phyloP scores from a whole-genome alignment of 441 rosid species.

The Raphanus hybrid region DNA sequence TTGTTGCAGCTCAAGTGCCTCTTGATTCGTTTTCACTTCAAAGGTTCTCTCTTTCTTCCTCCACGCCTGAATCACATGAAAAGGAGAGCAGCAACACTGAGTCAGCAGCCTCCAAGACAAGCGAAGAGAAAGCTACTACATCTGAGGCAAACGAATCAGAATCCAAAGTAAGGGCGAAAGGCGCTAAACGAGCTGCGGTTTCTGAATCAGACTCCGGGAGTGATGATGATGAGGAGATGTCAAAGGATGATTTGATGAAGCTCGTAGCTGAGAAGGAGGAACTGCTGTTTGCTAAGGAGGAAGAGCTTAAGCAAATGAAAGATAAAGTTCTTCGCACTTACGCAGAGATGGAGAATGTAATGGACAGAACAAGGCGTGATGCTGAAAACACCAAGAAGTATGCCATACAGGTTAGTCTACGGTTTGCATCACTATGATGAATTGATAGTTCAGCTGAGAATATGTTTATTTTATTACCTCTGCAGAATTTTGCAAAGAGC shows the following conservation, averaged over 20 bases:
- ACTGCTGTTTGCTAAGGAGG: constrained; percentile 61
- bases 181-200: constrained; percentile 57
- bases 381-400: constrained; percentile 88
- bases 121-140: constrained; percentile 42
- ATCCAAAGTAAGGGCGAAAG: constrained; percentile 37
- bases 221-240: constrained; percentile 63
- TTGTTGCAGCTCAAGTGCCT: constrained; percentile 19
- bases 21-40: constrained; percentile 49
- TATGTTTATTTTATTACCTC: not conserved
- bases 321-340: constrained; percentile 81
- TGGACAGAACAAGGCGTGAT: constrained; percentile 88
- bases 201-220: constrained; percentile 66
- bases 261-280: constrained; percentile 77
- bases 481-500: constrained; percentile 81
- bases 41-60: constrained; percentile 54
- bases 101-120: constrained; percentile 27
- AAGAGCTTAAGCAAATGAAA: constrained; percentile 71
- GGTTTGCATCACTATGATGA: not conserved
- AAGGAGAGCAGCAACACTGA: constrained; percentile 47
- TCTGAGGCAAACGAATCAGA: constrained; percentile 37
- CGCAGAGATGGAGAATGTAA: constrained; percentile 95
- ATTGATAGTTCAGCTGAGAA: not conserved
- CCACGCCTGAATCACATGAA: constrained; percentile 55
- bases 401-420: constrained; percentile 72
- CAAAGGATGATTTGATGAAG: constrained; percentile 70